Percentiles rank a stretch among this genome's conserved stretches.
Conservation (phyloP, 805 yeast species). For the Ogataea ramenticola region DNA sequence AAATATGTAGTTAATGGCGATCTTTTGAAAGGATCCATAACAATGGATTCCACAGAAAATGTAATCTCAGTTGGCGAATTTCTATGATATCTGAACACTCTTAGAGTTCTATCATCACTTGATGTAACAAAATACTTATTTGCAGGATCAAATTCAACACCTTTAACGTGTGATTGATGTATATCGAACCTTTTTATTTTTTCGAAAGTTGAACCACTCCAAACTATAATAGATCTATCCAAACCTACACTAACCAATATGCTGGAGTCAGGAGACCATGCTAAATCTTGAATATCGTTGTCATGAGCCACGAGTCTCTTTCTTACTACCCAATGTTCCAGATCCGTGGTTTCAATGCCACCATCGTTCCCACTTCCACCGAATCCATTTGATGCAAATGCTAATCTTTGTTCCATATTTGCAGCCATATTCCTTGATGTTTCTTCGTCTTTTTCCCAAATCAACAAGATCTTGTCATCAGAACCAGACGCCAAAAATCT, state of each 20-base stretch:
- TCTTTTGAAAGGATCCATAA: conserved; percentile 76
- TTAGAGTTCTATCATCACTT: conserved; percentile 88
- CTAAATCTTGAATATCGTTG: conserved; percentile 94
- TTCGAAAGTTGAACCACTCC: conserved; percentile 92
- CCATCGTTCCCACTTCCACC: conserved; percentile 26
- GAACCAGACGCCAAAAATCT: conserved; percentile 90
- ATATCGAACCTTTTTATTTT: conserved; percentile 82
- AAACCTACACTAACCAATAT: conserved; percentile 90
- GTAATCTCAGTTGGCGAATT: conserved; percentile 62
- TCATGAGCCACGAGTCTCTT: conserved; percentile 94
- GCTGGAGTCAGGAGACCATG: conserved; percentile 95
- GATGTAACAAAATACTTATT: conserved; percentile 96
- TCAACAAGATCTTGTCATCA: conserved; percentile 83
- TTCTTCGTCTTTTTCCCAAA: conserved; percentile 89
- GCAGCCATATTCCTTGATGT: conserved; percentile 33
- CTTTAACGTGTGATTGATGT: conserved; percentile 93
- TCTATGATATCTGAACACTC: conserved; percentile 80
- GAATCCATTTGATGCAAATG: conserved; percentile 6
- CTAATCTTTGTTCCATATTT: conserved; percentile 19
- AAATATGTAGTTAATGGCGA: conserved; percentile 92
- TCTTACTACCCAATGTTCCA: conserved; percentile 92
- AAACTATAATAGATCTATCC: conserved; percentile 85
- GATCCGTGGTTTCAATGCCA: conserved; percentile 62
- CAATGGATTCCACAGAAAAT: conserved; percentile 79
- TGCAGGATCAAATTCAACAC: conserved; percentile 97